Percentiles rank a stretch among this genome's conserved stretches.
Evolutionary conservation across 1,284 basidiomycete genomes (phyloP).

Genomic region (Cutaneotrichosporon dermatis): DNA sequence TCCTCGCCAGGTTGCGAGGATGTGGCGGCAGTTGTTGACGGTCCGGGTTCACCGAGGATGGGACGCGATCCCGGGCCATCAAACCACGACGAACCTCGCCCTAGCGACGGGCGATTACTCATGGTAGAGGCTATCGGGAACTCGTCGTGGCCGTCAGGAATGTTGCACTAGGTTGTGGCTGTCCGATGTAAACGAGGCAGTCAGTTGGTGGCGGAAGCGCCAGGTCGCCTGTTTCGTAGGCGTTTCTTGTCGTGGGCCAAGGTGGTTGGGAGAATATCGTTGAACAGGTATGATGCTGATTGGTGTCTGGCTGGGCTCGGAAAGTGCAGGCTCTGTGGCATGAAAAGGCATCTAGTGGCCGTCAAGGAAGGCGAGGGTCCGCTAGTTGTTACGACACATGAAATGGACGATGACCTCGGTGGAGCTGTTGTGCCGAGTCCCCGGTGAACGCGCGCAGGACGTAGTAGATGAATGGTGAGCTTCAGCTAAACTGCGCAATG

Average conservation of each 20-base stretch:
- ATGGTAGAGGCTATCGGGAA: not conserved
- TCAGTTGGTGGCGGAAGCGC: not conserved
- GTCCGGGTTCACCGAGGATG: conserved; percentile 20
- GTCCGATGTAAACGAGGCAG: not conserved
- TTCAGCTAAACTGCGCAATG: not conserved
- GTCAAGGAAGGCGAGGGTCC: no score
- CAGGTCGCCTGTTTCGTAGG: not conserved
- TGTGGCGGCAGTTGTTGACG: not conserved
- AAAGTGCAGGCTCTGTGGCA: no score
- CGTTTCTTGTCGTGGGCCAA: no score
- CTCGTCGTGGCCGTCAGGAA: not conserved
- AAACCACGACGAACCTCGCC: conserved; percentile 12
- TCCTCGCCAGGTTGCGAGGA: not conserved
- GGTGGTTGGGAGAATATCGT: no score
- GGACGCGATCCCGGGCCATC: conserved; percentile 27
- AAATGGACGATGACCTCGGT: no score
- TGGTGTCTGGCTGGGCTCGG: no score
- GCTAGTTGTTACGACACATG: no score
- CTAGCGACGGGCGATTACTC: conserved; percentile 1
- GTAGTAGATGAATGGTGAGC: no score
- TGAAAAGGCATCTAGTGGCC: no score
- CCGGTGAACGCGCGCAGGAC: no score
- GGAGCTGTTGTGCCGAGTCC: no score
- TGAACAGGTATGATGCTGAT: no score
- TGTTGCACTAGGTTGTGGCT: not conserved